Conservation (phyloP, 2,329 filamentous ascomycete species). For the Talaromyces sp. region DNA sequence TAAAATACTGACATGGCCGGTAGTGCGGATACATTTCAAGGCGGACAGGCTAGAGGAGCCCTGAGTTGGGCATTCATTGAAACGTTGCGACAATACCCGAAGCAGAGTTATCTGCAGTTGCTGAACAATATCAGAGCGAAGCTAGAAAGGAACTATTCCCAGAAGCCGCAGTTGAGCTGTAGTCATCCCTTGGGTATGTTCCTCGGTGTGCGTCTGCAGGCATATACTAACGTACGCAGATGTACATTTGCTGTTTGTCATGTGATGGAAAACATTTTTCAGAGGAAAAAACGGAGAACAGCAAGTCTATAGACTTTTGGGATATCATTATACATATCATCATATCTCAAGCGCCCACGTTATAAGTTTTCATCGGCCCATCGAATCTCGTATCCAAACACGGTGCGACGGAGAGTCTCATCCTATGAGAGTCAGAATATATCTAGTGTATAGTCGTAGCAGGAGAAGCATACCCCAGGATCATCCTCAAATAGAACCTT, state of each 20-base stretch:
- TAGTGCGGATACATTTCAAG: constrained; percentile 87
- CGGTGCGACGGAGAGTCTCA: constrained; percentile 73
- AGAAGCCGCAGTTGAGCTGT: constrained; percentile 94
- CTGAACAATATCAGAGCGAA: constrained; percentile 92
- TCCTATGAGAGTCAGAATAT: constrained; percentile 49
- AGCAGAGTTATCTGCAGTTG: constrained; percentile 91
- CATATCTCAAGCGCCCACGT: neutral
- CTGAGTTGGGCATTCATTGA: constrained; percentile 97
- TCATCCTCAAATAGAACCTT: constrained; percentile 87
- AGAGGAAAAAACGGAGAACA: neutral
- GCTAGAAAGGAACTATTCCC: constrained; percentile 78
- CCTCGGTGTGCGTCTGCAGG: constrained; percentile 28
- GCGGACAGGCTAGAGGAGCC: constrained; percentile 83
- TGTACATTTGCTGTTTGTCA: constrained; percentile 63
- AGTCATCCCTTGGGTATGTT: constrained; percentile 85
- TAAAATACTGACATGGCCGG: neutral
- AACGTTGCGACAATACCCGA: constrained; percentile 79
- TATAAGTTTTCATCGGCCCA: constrained; percentile 52
- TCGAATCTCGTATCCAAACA: constrained; percentile 70
- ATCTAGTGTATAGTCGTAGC: neutral
- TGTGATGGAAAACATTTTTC: constrained; percentile 44
- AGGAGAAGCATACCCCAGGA: constrained; percentile 57
- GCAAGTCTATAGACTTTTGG: constrained; percentile 8
- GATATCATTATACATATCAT: constrained; percentile 9
- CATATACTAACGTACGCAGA: constrained; percentile 41